Evolutionary conservation across 2,329 filamentous ascomycete genomes (phyloP), one percentile per base, ranked within the genome.

Genomic region (Trichoderma brevicompactum): DNA sequence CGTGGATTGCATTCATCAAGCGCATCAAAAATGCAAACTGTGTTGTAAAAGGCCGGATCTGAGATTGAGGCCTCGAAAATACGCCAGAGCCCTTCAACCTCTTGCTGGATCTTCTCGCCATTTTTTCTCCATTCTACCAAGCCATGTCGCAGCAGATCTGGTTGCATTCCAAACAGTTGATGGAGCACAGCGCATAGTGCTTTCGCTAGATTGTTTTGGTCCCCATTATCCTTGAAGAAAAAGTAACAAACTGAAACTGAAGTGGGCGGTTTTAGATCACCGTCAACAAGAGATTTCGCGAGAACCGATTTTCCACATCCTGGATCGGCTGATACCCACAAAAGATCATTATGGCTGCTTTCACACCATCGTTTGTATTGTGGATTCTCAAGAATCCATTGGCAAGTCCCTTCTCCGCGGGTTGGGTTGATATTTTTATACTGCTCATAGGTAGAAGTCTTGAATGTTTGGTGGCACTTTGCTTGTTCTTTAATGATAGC

Each of bases 221-320:
- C 48, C 0, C 32, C 48, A 1, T 50, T 28, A 7, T 50, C 48
- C 10, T 52, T 52, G n/a, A 52, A 52, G 8, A 52, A 52, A n/a
- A 52, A 52, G 1, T 52, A 52, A 2, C 48, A 52, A 15, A 52
- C 48, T 1, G 70, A 75, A 17, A 68, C 70, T 0, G 59, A 60
- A 1, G 49, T 17, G 0, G 41, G 69, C 0, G 34, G 69, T 0
- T 58, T 60, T 2, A 80, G 65, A 0, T 73, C 59, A 0, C 68
- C 15, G 32, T 81, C 78, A 0, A 77, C 69, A 1, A 82, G 66
- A 40, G 74, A 72, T 65, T 69, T 78, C 12, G 76, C 72, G 1
- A 82, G 67, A 7, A 81, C 79, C 0, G 80, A 81, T 67, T 82
- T 81, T 8, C 79, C 79, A 48, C 77, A 80, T 0, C 79, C 80